A percentile compares a stretch with the other conserved stretches of the same genome.
Evolutionary conservation across 2,329 filamentous ascomycete genomes (phyloP).

Genomic region (Aspergillus pseudoterreus): DNA sequence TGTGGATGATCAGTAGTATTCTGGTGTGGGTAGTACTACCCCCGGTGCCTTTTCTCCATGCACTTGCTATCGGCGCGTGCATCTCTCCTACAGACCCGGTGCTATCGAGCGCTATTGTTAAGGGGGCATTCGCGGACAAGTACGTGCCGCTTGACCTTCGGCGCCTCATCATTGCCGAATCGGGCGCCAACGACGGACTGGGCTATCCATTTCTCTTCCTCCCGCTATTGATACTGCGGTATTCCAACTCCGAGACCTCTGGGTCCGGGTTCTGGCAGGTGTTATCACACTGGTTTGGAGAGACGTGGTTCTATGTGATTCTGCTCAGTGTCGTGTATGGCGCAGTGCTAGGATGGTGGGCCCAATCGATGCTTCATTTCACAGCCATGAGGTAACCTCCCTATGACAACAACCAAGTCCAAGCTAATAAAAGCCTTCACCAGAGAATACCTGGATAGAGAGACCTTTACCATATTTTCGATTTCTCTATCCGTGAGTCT

Average conservation of each 20-base stretch:
- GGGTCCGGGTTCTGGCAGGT: not conserved
- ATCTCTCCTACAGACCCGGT: not conserved
- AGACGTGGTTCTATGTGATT: not conserved
- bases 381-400: no score
- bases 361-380: no score
- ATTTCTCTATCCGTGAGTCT: no score
- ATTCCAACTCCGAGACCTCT: not conserved
- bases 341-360: not conserved
- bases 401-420: no score
- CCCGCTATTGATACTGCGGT: not conserved
- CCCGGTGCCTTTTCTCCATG: not conserved
- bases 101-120: not conserved
- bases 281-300: not conserved
- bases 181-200: not conserved
- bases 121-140: not conserved
- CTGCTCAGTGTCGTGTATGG: not conserved
- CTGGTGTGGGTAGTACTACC: not conserved
- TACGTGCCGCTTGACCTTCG: not conserved
- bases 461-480: no score
- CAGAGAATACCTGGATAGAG: no score
- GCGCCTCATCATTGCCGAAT: not conserved
- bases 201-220: not conserved
- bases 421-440: no score
- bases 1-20: not conserved
- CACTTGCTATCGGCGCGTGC: not conserved